Conservation (phyloP, 305 asterid genomes). For the Solanum hybrid region DNA sequence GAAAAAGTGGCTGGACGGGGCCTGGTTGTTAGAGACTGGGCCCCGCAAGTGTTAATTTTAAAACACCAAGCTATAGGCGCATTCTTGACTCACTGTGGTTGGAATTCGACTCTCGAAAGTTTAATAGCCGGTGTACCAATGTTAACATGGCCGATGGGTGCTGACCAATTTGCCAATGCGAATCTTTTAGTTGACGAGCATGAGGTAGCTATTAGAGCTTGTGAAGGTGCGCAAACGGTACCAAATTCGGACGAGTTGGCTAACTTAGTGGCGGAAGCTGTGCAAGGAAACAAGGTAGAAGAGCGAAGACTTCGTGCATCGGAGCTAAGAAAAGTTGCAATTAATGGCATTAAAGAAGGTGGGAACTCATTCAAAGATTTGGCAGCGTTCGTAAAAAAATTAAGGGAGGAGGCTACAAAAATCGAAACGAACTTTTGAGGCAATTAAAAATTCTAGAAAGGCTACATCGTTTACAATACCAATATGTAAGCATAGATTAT, state of each 20-base stretch:
- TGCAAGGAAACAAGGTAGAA: slow-evolving; percentile 16
- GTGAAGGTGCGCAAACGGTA: slow-evolving; percentile 46
- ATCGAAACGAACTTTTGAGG: neutral
- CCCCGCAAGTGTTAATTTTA: slow-evolving; percentile 57
- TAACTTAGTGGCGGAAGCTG: slow-evolving; percentile 14
- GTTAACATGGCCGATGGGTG: slow-evolving; percentile 83
- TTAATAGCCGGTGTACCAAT: slow-evolving; percentile 50
- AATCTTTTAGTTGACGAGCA: slow-evolving; percentile 49
- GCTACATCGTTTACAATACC: neutral
- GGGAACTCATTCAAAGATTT: slow-evolving; percentile 18
- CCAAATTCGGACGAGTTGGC: slow-evolving; percentile 29
- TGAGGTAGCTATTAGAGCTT: slow-evolving; percentile 40
- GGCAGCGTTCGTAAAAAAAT: slow-evolving; percentile 9
- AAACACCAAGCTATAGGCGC: slow-evolving; percentile 33
- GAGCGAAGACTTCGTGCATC: slow-evolving; percentile 33
- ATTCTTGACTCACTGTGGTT: slow-evolving; percentile 60
- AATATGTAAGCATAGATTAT: neutral
- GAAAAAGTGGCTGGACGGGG: slow-evolving; percentile 53
- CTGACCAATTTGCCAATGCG: slow-evolving; percentile 60
- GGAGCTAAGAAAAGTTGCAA: slow-evolving; percentile 15
- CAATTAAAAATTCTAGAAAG: neutral
- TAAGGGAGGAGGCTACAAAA: neutral
- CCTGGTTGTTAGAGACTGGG: slow-evolving; percentile 58
- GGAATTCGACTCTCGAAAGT: slow-evolving; percentile 60
- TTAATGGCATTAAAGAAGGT: slow-evolving; percentile 10